Evolutionary conservation across 768 basidiomycete genomes (phyloP), one percentile per base, ranked within the genome.

Genomic region (Pseudohyphozyma bogoriensis): DNA sequence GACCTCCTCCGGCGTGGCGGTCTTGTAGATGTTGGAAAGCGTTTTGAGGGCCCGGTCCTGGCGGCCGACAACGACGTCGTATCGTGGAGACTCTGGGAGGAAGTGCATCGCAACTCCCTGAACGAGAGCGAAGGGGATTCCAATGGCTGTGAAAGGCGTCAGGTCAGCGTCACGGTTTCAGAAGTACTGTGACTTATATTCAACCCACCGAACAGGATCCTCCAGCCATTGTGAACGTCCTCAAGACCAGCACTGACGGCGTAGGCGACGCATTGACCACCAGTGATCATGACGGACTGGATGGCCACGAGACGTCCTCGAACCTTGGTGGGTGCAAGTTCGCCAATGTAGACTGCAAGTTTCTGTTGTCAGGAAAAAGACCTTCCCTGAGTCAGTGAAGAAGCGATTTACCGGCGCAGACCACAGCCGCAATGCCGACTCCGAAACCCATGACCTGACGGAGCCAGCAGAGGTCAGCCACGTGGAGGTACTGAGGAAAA

Each of bases 231-330:
- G 46, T 50, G 11, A 22, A 37, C 15, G 5, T 49, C 40, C 4
- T 57, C 47, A 47, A 57, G 56, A 11, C 56, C 56, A 6, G 56
- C 56, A 9, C 22, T 9, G 26, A 57, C 47, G 46, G 46, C 56
- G 47, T 57, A 49, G 13, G 56, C 56, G 47, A 20, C 7, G 26
- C 42, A 39, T 28, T 57, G 56, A 5, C 56, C 56, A 24, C 56
- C 56, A 5, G 56, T 57, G 47, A 57, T 57, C 35, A 50, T 29
- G 36, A 57, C 56, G 18, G 28, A 29, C 56, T 57, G 56, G 11
- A 57, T 39, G 46, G 56, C 56, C 28, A 57, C 47, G 37, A 57
- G 42, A 26, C 46, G 46, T 28, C 56, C 56, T 24, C 56, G 56
- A 47, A 28, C 18, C 16, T 13, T 39, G 18, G 46, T 16, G 18